A percentile compares a stretch with the other conserved stretches of the same genome.
Evolutionary conservation across 148 eudicot species (phyloP).

Genomic region (Rhododendron molle): DNA sequence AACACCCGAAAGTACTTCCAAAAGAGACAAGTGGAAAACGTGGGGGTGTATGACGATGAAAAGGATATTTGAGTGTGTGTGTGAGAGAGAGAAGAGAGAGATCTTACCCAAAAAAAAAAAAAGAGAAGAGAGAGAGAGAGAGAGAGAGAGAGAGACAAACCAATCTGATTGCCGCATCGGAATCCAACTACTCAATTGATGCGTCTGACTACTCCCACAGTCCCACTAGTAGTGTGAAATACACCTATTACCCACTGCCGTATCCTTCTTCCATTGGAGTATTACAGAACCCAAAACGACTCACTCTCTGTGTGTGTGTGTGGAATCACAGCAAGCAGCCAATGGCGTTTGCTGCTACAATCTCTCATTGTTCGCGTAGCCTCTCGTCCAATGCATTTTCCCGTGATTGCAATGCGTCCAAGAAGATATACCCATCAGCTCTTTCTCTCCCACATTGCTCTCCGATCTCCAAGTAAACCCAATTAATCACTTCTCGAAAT

Average conservation of each 20-base stretch:
- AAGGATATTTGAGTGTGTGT: too few relatives aligned
- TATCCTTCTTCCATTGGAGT: neutral
- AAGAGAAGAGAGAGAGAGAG: too few relatives aligned
- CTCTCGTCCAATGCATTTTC: neutral
- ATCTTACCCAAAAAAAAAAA: neutral
- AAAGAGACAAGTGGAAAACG: too few relatives aligned
- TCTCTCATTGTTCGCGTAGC: neutral
- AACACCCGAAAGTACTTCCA: too few relatives aligned
- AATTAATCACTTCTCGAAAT: neutral
- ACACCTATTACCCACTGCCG: neutral
- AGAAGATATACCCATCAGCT: neutral
- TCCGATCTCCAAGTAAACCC: slow-evolving; percentile 7
- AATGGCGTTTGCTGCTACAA: slow-evolving; percentile 20
- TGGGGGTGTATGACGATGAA: too few relatives aligned
- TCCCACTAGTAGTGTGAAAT: too few relatives aligned
- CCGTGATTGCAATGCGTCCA: neutral
- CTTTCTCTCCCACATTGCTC: slow-evolving; percentile 12
- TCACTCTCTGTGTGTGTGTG: neutral
- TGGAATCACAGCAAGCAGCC: neutral
- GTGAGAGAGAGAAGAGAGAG: neutral
- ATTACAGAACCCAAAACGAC: neutral
- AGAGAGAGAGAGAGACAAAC: neutral
- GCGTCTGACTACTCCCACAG: neutral
- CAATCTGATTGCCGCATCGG: slow-evolving; percentile 3
- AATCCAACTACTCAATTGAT: neutral